phyloP scores from a whole-genome alignment of 495 filamentous ascomycete genomes.

The Trichocladium uniseriatum region DNA sequence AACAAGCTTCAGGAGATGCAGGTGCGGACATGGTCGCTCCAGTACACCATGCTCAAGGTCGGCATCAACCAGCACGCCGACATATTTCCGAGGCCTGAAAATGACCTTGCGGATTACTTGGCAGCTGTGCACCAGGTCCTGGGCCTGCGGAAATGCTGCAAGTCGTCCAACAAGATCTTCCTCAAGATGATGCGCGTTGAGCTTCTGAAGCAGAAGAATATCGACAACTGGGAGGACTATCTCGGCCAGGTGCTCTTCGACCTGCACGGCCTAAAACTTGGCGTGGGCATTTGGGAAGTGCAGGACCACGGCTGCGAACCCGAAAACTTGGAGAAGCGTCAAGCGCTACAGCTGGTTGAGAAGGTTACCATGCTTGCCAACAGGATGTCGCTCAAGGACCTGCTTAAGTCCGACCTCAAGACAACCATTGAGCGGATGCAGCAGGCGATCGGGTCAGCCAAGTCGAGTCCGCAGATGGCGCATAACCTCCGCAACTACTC shows the following conservation, averaged over 20 bases:
- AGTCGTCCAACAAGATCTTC: constrained; percentile 73
- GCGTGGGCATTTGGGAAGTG: constrained; percentile 54
- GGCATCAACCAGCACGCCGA: constrained; percentile 57
- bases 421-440: constrained; percentile 86
- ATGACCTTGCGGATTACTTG: constrained; percentile 64
- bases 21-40: constrained; percentile 75
- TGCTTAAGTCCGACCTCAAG: constrained; percentile 83
- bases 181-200: constrained; percentile 83
- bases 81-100: constrained; percentile 51
- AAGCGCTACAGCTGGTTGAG: constrained; percentile 69
- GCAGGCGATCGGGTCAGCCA: constrained; percentile 47
- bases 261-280: constrained; percentile 73
- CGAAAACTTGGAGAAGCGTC: constrained; percentile 66
- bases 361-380: constrained; percentile 71
- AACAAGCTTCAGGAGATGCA: constrained; percentile 81
- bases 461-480: constrained; percentile 56
- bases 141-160: constrained; percentile 81
- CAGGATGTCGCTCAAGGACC: constrained; percentile 79
- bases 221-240: constrained; percentile 66
- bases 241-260: constrained; percentile 83
- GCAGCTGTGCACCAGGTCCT: constrained; percentile 72
- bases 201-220: constrained; percentile 51
- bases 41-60: constrained; percentile 65
- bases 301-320: constrained; percentile 66
- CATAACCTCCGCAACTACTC: constrained; percentile 69